These are phyloP conservation scores for Gossypium sturtianum DNA, from an alignment of 345 rosid genomes.

Conservation along the genomic window DNA sequence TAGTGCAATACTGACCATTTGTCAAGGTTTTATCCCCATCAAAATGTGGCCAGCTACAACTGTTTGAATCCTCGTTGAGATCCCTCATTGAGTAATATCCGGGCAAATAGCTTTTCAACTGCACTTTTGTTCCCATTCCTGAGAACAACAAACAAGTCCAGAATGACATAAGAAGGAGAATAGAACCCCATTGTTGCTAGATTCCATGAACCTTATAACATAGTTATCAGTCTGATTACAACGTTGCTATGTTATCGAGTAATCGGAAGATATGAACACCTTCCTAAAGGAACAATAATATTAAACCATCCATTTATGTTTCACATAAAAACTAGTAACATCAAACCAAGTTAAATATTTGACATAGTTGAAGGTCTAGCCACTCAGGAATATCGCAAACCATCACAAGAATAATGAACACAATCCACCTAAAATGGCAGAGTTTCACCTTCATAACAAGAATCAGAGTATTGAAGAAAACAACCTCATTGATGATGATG, in stretches of 20 bases:
- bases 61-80: conserved; percentile 57
- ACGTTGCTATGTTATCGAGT: background rate
- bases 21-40: conserved; percentile 42
- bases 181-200: background rate
- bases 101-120: conserved; percentile 61
- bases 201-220: background rate
- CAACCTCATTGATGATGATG: background rate
- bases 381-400: background rate
- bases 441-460: background rate
- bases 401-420: background rate
- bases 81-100: conserved; percentile 63
- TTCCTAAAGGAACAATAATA: no score
- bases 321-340: background rate
- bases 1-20: conserved; percentile 46
- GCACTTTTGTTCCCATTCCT: conserved; percentile 83
- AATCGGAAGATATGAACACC: no score
- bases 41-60: conserved; percentile 54
- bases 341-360: background rate
- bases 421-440: background rate
- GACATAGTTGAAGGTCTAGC: background rate
- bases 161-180: background rate
- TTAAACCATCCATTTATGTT: background rate
- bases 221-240: no score
- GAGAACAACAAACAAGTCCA: conserved; percentile 19
- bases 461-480: background rate